Evolutionary conservation across 352 stramenopile species (phyloP), one percentile per base, ranked within the genome.

Genomic region (Phytophthora pluvialis): DNA sequence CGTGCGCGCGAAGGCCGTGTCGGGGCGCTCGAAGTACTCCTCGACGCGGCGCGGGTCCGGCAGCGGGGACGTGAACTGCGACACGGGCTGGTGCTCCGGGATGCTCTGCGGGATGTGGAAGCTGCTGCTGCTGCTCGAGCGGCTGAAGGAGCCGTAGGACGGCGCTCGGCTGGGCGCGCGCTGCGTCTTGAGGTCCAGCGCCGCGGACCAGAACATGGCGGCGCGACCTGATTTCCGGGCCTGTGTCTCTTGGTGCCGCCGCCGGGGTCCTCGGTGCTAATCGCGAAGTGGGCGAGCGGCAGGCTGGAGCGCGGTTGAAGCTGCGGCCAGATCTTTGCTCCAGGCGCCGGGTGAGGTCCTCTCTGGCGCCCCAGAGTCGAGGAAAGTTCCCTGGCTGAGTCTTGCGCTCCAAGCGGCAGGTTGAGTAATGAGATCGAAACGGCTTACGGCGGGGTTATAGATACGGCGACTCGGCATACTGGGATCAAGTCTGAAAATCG

Each of bases 71-170:
- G 69, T 73, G 40, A 92, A 92, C 35, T 88, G 81, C 6, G 78
- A 79, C 33, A 90, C 62, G 15, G 73, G 76, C 42, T 91, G 78
- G 75, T 93, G 74, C 52, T 93, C 83, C 2, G 83, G 83, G 56
- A 93, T 93, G 60, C 82, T 91, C 67, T 89, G 71, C 15, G 83
- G 81, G 52, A 92, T 89, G 59, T 78, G 78, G 53, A 89, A 86
- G 65, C 64, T 77, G 45, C 60, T 68, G 44, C 44, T 63, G 57
- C 59, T 75, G 46, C 40, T 39, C 6, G 64, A 62, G 49, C 76
- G 71, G 39, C 57, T 71, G 64, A 89, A 90, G n/a, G 83, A 92
- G 28, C 83, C 81, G 59, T 92, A 92, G 15, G 72, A 80, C 70
- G 39, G 45, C 35, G 63, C 21, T 21, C 68, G 68, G 32, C 16